Evolutionary conservation across 1,139 yeast species (phyloP).

Genomic region (Yamadazyma triangularis): DNA sequence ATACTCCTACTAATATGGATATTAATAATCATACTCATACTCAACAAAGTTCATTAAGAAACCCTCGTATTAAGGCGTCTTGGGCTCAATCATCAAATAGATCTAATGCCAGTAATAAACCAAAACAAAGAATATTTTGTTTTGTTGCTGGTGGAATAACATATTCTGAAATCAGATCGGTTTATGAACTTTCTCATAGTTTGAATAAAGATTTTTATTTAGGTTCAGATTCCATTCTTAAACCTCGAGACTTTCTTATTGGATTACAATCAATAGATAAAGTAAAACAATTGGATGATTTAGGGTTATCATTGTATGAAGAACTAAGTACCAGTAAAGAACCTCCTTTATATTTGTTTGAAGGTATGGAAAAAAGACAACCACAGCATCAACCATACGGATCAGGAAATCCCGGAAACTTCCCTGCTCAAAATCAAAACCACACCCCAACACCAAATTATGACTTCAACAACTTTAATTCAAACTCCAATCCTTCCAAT

Average conservation of each 20-base stretch:
- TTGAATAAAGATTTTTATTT: slow-evolving; percentile 71
- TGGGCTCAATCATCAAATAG: slow-evolving; percentile 64
- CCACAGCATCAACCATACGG: slow-evolving; percentile 5
- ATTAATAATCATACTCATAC: slow-evolving; percentile 19
- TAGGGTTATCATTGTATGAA: slow-evolving; percentile 29
- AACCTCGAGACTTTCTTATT: slow-evolving; percentile 54
- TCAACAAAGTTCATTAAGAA: slow-evolving; percentile 47
- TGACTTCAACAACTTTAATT: slow-evolving; percentile 14
- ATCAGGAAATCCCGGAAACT: neutral
- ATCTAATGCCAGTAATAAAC: slow-evolving; percentile 18
- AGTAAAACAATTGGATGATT: slow-evolving; percentile 26
- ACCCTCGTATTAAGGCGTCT: slow-evolving; percentile 72
- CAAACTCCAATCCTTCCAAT: slow-evolving; percentile 9
- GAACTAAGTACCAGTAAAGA: slow-evolving; percentile 21
- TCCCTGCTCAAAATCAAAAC: neutral
- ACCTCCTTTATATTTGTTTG: slow-evolving; percentile 35
- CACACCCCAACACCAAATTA: slow-evolving; percentile 2
- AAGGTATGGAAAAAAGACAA: slow-evolving; percentile 16
- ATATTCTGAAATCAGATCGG: slow-evolving; percentile 72
- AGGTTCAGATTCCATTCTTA: slow-evolving; percentile 76
- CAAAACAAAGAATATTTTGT: slow-evolving; percentile 69
- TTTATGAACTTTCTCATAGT: slow-evolving; percentile 62
- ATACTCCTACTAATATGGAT: slow-evolving; percentile 32
- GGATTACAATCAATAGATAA: slow-evolving; percentile 42
- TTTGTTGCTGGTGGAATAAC: slow-evolving; percentile 91